Percentiles rank a stretch among this genome's conserved stretches.
Conservation (phyloP, 305 asterid species). For the Fraxinus albicans region DNA sequence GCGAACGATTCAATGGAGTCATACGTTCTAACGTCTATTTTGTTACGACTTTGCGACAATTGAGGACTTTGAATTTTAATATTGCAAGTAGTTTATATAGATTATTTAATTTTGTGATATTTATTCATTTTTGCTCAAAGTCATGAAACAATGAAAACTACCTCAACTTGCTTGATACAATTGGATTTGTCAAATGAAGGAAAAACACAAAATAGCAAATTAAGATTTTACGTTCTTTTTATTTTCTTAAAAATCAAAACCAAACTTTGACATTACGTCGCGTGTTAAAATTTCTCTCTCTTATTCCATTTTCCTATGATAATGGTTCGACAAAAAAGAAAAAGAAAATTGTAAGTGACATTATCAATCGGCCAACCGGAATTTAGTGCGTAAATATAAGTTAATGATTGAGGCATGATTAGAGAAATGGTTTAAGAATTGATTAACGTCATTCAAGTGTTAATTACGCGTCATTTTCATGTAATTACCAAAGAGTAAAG, state of each 20-base stretch:
- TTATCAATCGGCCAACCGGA: background rate
- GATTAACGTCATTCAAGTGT: constrained; percentile 9
- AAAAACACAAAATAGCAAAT: background rate
- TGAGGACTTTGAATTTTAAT: background rate
- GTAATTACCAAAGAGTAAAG: constrained; percentile 10
- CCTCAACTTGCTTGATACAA: background rate
- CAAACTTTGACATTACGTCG: background rate
- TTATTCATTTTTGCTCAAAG: too few relatives aligned
- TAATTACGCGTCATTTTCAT: constrained; percentile 12
- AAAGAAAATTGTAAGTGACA: background rate
- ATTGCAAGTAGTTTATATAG: background rate
- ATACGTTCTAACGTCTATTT: background rate
- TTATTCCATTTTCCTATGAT: background rate
- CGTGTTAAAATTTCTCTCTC: background rate
- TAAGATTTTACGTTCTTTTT: background rate
- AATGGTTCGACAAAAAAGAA: too few relatives aligned
- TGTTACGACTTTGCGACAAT: background rate
- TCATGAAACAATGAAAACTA: too few relatives aligned
- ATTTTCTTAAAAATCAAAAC: background rate
- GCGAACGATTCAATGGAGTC: background rate
- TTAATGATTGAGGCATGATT: constrained; percentile 18
- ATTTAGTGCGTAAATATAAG: background rate
- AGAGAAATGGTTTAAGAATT: background rate
- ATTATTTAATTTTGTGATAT: background rate
- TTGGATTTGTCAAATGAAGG: background rate